Conservation (phyloP, 495 filamentous ascomycete genomes). For the Astrothelium subdiscretum region DNA sequence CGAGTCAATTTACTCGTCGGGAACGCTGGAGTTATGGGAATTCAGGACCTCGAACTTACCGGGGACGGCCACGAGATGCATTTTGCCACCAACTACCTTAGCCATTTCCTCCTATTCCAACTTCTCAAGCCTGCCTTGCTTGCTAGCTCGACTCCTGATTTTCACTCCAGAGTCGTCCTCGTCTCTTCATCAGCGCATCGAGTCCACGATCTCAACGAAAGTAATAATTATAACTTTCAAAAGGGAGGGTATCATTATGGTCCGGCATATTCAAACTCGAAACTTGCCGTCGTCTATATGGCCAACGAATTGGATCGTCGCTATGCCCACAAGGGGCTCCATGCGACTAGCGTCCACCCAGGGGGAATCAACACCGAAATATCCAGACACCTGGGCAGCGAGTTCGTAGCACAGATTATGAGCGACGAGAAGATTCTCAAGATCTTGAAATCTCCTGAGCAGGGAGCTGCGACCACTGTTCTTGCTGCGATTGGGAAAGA, state of each 20-base stretch:
- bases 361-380: slow-evolving; percentile 17
- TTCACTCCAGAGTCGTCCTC: slow-evolving; percentile 34
- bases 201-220: slow-evolving; percentile 8
- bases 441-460: slow-evolving; percentile 18
- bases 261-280: slow-evolving; percentile 23
- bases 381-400: slow-evolving; percentile 1
- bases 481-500: slow-evolving; percentile 21
- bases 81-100: slow-evolving; percentile 41
- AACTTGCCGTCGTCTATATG: slow-evolving; percentile 22
- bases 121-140: slow-evolving; percentile 35
- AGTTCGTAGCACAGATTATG: slow-evolving; percentile 4
- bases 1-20: slow-evolving; percentile 22
- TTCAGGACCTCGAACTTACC: slow-evolving; percentile 30
- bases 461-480: slow-evolving; percentile 24
- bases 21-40: slow-evolving; percentile 34
- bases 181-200: slow-evolving; percentile 34
- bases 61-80: slow-evolving; percentile 37
- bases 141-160: slow-evolving; percentile 25
- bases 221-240: slow-evolving; percentile 28
- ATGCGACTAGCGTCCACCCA: slow-evolving; percentile 15
- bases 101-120: slow-evolving; percentile 44
- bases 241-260: slow-evolving; percentile 30
- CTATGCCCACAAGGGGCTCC: slow-evolving; percentile 18
- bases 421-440: slow-evolving; percentile 1
- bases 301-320: slow-evolving; percentile 22